Evolutionary conservation across 257 asterid genomes (phyloP), one percentile per base, ranked within the genome.

Genomic region (Solanum pennellii): DNA sequence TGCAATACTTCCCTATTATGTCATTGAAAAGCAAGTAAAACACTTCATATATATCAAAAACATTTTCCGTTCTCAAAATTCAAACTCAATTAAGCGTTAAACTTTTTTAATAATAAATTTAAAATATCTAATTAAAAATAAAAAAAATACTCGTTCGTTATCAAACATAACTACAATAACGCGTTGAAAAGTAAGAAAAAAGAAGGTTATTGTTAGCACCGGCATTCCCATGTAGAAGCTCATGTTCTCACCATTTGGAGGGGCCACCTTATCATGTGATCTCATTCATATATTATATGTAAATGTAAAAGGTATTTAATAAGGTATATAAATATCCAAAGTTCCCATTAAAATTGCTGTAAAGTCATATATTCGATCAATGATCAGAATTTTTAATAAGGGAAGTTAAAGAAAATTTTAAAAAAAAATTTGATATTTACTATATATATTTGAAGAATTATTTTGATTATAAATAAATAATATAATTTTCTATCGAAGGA

Each of bases 251-350:
- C 66, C 66, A 80, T 27, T 27, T 45, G 68, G 39, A 16, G 68
- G 84, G 84, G 15, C 84, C 84, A 80, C 84, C 66, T 80, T 27
- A 80, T 80, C 66, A 47, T 80, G 84, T 47, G 84, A 45, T 47
- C 42, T 80, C 25, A 45, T 79, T 45, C 27, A 45, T 77, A 79
- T 80, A 56, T n/a, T 20, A 37, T 37, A 37, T 37, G 2, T 75
- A 3, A 37, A 20, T 73, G 47, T 20, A 73, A 20, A 20, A 13
- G 18, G 9, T 75, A 21, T 39, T 75, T n/a, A 56, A 56, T 56
- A 20, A 56, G 5, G 25, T 56, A 56, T 56, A 56, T 56, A 56
- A 20, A 56, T 56, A 56, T 20, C 65, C 25, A 56, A 56, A 56
- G n/a, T 18, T 20, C 12, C 25, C 12, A 56, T 56, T 56, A 56